Conservation (phyloP, 208 protist species). For the Crithidia brevicula region DNA sequence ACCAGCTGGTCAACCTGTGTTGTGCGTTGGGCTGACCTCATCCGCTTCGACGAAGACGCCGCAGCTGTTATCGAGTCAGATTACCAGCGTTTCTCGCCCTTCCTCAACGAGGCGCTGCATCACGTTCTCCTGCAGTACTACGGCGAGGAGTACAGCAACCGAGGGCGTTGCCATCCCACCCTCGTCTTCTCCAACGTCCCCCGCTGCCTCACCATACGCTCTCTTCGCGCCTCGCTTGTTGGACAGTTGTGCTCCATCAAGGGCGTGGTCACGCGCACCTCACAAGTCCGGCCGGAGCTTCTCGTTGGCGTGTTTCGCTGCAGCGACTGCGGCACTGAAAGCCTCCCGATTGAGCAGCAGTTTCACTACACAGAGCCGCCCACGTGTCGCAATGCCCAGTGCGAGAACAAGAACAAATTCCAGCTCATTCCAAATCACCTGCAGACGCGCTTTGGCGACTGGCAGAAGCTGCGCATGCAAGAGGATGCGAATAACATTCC, state of each 20-base stretch:
- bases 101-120: slow-evolving; percentile 74
- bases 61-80: slow-evolving; percentile 77
- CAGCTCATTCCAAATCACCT: slow-evolving; percentile 85
- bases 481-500: slow-evolving; percentile 97
- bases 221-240: slow-evolving; percentile 93
- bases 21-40: slow-evolving; percentile 78
- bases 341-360: slow-evolving; percentile 94
- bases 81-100: slow-evolving; percentile 81
- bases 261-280: slow-evolving; percentile 99
- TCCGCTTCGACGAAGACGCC: slow-evolving; percentile 76
- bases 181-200: slow-evolving; percentile 89
- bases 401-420: slow-evolving; percentile 93
- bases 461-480: slow-evolving; percentile 98
- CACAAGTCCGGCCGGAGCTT: slow-evolving; percentile 98
- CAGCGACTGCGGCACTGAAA: slow-evolving; percentile 94
- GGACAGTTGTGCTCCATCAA: slow-evolving; percentile 95
- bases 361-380: slow-evolving; percentile 99
- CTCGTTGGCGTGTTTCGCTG: slow-evolving; percentile 97
- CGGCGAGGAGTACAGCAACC: slow-evolving; percentile 79
- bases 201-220: slow-evolving; percentile 91
- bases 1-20: slow-evolving; percentile 83
- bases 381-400: slow-evolving; percentile 88
- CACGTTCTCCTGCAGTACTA: slow-evolving; percentile 85
- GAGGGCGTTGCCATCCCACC: slow-evolving; percentile 65
- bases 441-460: slow-evolving; percentile 96